phyloP scores from a whole-genome alignment of 176 grass and related monocot genomes.

The Paspalum notatum region DNA sequence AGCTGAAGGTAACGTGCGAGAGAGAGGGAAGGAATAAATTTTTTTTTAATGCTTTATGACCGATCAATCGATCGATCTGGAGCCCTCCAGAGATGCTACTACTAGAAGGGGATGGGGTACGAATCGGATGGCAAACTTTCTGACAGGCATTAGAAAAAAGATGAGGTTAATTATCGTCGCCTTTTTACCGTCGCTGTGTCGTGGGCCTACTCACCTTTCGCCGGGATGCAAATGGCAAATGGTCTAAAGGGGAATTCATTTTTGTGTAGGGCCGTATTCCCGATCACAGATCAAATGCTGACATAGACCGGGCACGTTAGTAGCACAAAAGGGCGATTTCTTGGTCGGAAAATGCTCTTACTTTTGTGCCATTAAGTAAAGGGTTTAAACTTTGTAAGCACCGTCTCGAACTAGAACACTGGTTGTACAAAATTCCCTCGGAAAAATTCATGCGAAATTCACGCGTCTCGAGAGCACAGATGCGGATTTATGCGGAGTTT shows the following conservation, averaged over 20 bases:
- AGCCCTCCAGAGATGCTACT: not conserved
- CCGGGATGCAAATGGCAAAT: not conserved
- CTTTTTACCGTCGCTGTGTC: conserved; percentile 7
- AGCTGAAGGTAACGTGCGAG: not conserved
- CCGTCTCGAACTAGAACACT: not conserved
- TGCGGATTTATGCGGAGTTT: not conserved
- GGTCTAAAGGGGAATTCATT: conserved; percentile 20
- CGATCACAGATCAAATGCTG: conserved; percentile 4
- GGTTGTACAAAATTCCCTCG: not conserved
- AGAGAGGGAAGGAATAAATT: not conserved
- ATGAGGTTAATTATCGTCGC: not conserved
- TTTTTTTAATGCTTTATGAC: not conserved
- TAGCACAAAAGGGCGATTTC: not conserved
- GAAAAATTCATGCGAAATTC: not conserved
- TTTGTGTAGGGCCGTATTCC: conserved; percentile 18
- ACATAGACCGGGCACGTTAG: not conserved
- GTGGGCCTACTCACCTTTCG: conserved; percentile 15
- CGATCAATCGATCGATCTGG: not conserved
- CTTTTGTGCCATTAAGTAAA: not conserved
- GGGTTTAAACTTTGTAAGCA: not conserved
- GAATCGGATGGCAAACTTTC: conserved; percentile 28
- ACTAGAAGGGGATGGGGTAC: not conserved
- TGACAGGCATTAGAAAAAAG: not conserved
- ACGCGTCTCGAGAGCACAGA: not conserved
- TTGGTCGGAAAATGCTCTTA: not conserved